Base-by-base conservation (phyloP, 2,329 filamentous ascomycete species). In the Aspergillus ochraceoroseus region DNA sequence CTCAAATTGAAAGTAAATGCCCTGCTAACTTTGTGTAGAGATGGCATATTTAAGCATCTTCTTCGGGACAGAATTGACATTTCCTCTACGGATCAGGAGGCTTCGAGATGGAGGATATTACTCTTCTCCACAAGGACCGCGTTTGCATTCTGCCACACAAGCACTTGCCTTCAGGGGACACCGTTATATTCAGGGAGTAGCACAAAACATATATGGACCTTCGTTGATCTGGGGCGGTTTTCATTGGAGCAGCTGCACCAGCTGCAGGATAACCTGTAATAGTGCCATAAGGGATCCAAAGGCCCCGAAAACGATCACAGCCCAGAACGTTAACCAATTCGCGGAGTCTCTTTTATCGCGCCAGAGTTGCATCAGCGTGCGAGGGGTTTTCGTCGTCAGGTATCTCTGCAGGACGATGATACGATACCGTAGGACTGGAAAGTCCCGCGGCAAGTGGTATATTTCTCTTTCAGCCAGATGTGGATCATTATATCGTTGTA, bases 71-170 rank as follows among this genome's bases (percentile, higher is more conserved):
- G 74, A 25, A 61, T 65, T 22, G 70, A 74, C n/a, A n/a, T n/a
- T n/a, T n/a, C 34, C 73, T 77, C 52, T 68, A 74, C 51, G 3
- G 70, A 77, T 11, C 62, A 55, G 19, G 70, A 74, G 34, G 75
- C 63, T 65, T 51, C 77, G 58, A 49, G 68, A 51, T 75, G 79
- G 53, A 58, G 79, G 68, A 75, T 18, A 72, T 74, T 12, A 77
- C 82, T 3, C 54, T 80, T 40, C 64, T 64, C 29, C 75, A 75
- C 52, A 45, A 38, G 19, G 43, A 42, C 9, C 74, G 76, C 72
- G 45, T 72, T 77, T 58, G 69, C 78, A 17, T 82, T 80, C 61
- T 77, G 80, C 27, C 78, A 82, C 56, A 74, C 76, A 1, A 83
- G 81, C 54, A 82, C 79, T 1, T 67, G 68, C 38, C 22, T 68